These are phyloP conservation scores for Pseudohyphozyma bogoriensis DNA, from an alignment of 768 basidiomycete species.

Conservation along the genomic window DNA sequence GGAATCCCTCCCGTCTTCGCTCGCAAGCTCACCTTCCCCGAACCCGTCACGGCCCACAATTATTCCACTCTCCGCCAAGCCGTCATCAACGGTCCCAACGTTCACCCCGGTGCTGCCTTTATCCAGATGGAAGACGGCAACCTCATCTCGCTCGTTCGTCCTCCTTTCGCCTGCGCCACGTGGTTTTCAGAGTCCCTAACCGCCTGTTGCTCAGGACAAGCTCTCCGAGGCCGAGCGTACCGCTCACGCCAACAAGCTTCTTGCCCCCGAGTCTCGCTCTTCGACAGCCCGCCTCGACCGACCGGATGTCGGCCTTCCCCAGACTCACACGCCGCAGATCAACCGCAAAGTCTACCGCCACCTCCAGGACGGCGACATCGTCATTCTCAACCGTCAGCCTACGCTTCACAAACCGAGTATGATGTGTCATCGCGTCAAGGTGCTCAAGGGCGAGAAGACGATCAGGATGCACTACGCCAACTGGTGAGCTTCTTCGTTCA, in stretches of 20 bases:
- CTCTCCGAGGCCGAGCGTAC: conserved; percentile 78
- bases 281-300: conserved; percentile 26
- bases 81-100: conserved; percentile 80
- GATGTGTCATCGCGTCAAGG: conserved; percentile 93
- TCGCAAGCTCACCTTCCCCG: conserved; percentile 89
- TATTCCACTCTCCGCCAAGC: conserved; percentile 75
- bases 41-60: conserved; percentile 87
- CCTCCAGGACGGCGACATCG: conserved; percentile 82
- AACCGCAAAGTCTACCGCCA: conserved; percentile 99
- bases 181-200: not conserved
- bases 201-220: conserved; percentile 52
- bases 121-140: conserved; percentile 93
- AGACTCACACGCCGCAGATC: conserved; percentile 56
- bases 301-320: conserved; percentile 40
- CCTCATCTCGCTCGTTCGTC: conserved; percentile 64
- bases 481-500: conserved; percentile 49
- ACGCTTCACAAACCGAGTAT: conserved; percentile 98
- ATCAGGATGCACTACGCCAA: conserved; percentile 99
- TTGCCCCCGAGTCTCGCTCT: conserved; percentile 60
- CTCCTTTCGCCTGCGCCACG: not conserved
- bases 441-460: conserved; percentile 91
- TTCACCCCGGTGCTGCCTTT: conserved; percentile 84
- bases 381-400: conserved; percentile 94
- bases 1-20: conserved; percentile 97
- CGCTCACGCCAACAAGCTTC: conserved; percentile 86